Evolutionary conservation across 1,284 basidiomycete genomes (phyloP).

Genomic region (Tranzscheliella williamsii): DNA sequence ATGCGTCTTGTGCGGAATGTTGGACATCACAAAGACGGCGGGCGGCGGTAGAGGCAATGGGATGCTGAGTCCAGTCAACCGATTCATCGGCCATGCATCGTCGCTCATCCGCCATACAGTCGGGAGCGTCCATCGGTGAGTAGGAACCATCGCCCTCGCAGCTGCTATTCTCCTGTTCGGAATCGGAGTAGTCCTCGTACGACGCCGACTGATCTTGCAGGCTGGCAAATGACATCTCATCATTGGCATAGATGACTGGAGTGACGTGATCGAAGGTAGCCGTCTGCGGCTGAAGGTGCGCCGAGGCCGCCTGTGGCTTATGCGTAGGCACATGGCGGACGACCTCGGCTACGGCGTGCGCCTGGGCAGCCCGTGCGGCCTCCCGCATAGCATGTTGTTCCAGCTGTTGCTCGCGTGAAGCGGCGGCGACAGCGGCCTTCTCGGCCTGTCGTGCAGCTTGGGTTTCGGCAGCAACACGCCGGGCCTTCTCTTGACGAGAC

Average conservation of each 20-base stretch:
- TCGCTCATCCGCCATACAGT: background rate
- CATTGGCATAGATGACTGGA: conserved; percentile 14
- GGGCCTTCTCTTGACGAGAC: conserved; percentile 26
- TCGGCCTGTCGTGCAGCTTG: conserved; percentile 33
- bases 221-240: conserved; percentile 2
- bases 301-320: conserved; percentile 18
- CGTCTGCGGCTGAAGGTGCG: conserved; percentile 21
- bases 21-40: conserved; percentile 5
- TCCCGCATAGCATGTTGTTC: conserved; percentile 22
- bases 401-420: conserved; percentile 21
- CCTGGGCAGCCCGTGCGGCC: conserved; percentile 17
- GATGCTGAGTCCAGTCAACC: conserved; percentile 22
- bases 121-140: conserved; percentile 18
- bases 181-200: conserved; percentile 32
- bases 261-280: conserved; percentile 14
- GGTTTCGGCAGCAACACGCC: conserved; percentile 29
- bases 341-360: conserved; percentile 4
- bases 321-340: conserved; percentile 23
- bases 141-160: conserved; percentile 32
- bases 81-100: background rate
- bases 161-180: conserved; percentile 36
- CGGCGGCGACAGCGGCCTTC: conserved; percentile 27
- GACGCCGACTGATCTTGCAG: conserved; percentile 1
- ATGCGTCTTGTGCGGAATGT: too few species aligned
- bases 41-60: conserved; percentile 10